Evolutionary conservation across 139 green algal genomes (phyloP).

Genomic region (Spirogloea muscicola): DNA sequence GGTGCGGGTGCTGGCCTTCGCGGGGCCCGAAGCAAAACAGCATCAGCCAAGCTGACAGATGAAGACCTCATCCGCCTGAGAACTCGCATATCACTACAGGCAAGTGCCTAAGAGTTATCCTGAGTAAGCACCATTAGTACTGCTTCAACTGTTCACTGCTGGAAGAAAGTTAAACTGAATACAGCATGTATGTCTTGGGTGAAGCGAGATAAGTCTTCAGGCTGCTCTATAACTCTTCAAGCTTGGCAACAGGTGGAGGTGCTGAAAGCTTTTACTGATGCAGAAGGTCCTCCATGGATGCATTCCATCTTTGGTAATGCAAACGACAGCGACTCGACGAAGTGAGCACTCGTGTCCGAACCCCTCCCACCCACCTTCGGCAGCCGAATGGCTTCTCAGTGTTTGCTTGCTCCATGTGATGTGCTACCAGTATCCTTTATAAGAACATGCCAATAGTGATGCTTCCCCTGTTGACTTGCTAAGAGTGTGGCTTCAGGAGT

Average conservation of each 20-base stretch:
- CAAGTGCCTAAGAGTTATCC: background rate
- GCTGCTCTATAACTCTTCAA: no score
- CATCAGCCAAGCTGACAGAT: constrained; percentile 26
- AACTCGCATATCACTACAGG: constrained; percentile 3
- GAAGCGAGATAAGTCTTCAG: no score
- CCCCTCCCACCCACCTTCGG: background rate
- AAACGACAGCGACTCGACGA: constrained; percentile 26
- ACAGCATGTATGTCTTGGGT: no score
- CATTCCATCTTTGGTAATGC: constrained; percentile 30
- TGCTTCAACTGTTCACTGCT: background rate
- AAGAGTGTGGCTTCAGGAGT: no score
- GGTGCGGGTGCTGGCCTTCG: background rate
- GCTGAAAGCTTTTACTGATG: constrained; percentile 5
- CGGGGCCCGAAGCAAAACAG: constrained; percentile 9
- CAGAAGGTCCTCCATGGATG: constrained; percentile 10
- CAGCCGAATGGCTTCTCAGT: background rate
- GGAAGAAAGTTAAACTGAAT: no score
- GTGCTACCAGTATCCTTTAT: background rate
- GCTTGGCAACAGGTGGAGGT: constrained; percentile 33
- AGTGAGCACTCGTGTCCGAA: background rate
- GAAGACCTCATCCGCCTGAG: constrained; percentile 21
- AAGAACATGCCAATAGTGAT: background rate
- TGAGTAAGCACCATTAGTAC: background rate
- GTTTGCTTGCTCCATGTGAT: background rate
- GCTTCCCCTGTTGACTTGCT: background rate